Conservation (phyloP, 2,329 filamentous ascomycete genomes). For the Colletotrichum spinosum region DNA sequence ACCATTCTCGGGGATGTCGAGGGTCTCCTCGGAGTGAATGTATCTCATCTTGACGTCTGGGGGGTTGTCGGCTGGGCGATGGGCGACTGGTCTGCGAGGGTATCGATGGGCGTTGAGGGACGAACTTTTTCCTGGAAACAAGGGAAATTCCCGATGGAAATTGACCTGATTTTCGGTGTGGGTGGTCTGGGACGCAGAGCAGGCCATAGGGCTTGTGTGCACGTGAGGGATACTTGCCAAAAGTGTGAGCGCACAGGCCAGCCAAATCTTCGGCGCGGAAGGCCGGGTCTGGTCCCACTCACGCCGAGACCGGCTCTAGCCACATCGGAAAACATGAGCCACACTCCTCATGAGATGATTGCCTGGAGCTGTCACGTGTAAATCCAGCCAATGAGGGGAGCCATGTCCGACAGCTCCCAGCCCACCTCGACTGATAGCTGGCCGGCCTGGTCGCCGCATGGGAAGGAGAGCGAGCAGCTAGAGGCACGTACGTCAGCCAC, state of each 20-base stretch:
- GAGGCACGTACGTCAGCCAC: conserved; percentile 31
- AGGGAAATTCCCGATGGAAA: neutral
- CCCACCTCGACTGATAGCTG: conserved; percentile 26
- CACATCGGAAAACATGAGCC: conserved; percentile 3
- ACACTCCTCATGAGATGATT: neutral
- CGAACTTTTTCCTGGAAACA: conserved; percentile 10
- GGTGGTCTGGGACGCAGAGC: neutral
- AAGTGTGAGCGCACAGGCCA: no score
- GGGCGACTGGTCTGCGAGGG: conserved; percentile 32
- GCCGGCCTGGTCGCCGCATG: neutral
- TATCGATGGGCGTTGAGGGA: conserved; percentile 50
- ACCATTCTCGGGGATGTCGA: conserved; percentile 97
- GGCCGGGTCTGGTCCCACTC: neutral
- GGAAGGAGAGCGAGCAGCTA: conserved; percentile 12
- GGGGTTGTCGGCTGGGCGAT: conserved; percentile 44
- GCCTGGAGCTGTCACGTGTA: conserved; percentile 24
- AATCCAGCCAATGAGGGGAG: conserved; percentile 5
- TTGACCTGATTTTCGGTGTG: conserved; percentile 7
- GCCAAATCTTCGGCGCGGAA: neutral
- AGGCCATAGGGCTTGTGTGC: conserved; percentile 14
- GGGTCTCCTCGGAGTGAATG: conserved; percentile 97
- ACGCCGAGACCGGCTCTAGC: neutral
- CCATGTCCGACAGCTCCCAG: conserved; percentile 19
- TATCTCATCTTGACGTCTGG: conserved; percentile 92
- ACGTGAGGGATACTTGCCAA: conserved; percentile 1